Base-by-base conservation (phyloP, 352 stramenopile genomes). In the Globisporangium radiosum region DNA sequence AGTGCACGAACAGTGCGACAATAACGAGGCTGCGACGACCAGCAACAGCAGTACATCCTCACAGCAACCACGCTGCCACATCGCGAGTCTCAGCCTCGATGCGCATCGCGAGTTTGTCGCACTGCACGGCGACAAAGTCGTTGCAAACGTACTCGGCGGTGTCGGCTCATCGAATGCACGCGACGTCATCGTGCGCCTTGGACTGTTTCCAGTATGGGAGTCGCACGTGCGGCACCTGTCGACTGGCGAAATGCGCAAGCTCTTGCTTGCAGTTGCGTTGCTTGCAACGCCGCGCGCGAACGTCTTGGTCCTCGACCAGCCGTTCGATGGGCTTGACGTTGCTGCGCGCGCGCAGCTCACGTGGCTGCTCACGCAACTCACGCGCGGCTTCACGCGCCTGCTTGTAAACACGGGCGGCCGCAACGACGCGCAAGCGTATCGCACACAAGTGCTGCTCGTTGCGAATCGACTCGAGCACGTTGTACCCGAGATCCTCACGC, bases 321-420 rank as follows among this genome's bases (percentile, higher is more conserved):
- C 90, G 37, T 97, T 97, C 68, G 93, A 98, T 57, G 93, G 93
- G 1, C 72, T 97, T n/a, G 93, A 98, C 69, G 76, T 89, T 9
- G 71, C 78, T 4, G 90, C 85, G 36, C 71, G 90, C 10, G 60
- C 69, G 52, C 80, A 91, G 52, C 65, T 97, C 38, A 72, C 85
- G 58, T 90, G 90, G 68, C 85, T 97, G 66, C 70, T 97, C 3
- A 73, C 75, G 11, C 76, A 94, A 57, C 84, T 96, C 53, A 83
- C 92, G 53, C 61, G 71, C 44, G 92, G 92, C 5, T 97, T 97
- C 70, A 89, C 83, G 13, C 76, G 82, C 62, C 78, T 97, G 52
- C 78, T 98, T 63, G 77, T 98, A 0, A 84, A 97, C 33, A 94
- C 93, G 13, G 90, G 83, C 13, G 93, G 63, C 6, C 72, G 76